Evolutionary conservation across 306 rosid species (phyloP).

Genomic region (Cucumis hystrix): DNA sequence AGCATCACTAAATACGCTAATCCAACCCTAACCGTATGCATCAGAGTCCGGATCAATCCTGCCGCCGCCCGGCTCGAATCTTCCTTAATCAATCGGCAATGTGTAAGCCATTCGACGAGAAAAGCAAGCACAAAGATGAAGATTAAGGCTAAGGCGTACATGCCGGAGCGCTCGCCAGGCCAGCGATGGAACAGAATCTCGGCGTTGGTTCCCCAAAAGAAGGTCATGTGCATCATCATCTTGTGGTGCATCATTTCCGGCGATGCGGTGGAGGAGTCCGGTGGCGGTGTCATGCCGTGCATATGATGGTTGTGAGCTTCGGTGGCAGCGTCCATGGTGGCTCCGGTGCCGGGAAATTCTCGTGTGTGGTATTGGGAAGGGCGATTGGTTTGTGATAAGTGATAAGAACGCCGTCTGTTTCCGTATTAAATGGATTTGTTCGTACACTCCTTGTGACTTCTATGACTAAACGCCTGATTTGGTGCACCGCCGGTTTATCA

Average conservation of each 20-base stretch:
- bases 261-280: not conserved
- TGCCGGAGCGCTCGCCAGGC: slow-evolving; percentile 45
- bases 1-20: slow-evolving; percentile 66
- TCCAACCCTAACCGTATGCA: slow-evolving; percentile 44
- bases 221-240: slow-evolving; percentile 83
- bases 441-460: not conserved
- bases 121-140: slow-evolving; percentile 37
- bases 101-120: slow-evolving; percentile 39
- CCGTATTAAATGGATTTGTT: not conserved
- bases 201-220: slow-evolving; percentile 62
- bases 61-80: slow-evolving; percentile 17
- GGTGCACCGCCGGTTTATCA: not conserved
- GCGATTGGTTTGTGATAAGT: not conserved
- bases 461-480: not conserved
- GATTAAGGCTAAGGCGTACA: slow-evolving; percentile 47
- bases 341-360: not conserved
- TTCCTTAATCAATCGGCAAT: slow-evolving; percentile 28
- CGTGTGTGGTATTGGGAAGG: not conserved
- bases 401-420: slow-evolving; percentile 2
- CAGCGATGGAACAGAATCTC: slow-evolving; percentile 47
- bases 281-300: not conserved
- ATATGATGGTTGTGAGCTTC: not conserved
- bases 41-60: slow-evolving; percentile 36
- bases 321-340: not conserved
- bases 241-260: not conserved